Base-by-base conservation (phyloP, 2,329 filamentous ascomycete genomes). In the Epichloe uncinata region DNA sequence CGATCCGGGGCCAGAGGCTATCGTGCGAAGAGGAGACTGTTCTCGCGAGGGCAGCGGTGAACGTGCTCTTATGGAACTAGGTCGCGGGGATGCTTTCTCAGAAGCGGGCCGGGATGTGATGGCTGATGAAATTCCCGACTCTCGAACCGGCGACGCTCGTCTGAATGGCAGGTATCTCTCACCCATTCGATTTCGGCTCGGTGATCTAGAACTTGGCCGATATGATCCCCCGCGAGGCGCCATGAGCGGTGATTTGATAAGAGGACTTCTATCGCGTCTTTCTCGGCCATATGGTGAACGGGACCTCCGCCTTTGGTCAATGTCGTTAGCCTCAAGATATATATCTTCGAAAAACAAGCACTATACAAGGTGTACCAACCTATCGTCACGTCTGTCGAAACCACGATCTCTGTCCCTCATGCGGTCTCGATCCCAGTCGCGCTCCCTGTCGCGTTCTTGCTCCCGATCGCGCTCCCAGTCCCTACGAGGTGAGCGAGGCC, bases 201-300 rank as follows among this genome's bases (percentile, higher is more conserved):
- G 68, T 44, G 70, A 75, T 42, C 75, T 70, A 41, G 76, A 78
- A 35, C 75, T 72, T n/a, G 69, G 73, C 50, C 77, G 69, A 55
- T 75, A 80, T 3, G 71, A 66, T 49, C 65, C 70, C 70, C 71
- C 67, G 9, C 66, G 60, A 36, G 66, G 52, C 12, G 54, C 61
- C 26, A 57, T 47, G 7, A 60, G 58, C 18, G 63, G 59, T 2
- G 59, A 61, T 47, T 59, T 60, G 20, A 57, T 55, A 5, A 55
- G 57, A 16, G 63, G 64, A n/a, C 52, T 63, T 54, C 64, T 62
- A 6, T 65, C 64, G 22, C 64, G 68, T 30, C 65, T 70, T 52
- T 77, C 74, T 58, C 73, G 66, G 38, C 68, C 68, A 51, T 69
- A 71, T 1, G 77, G 76, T 35, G 77, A 79, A 45, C 77, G 70